A percentile compares a stretch with the other conserved stretches of the same genome.
Conservation (phyloP, 257 asterid genomes). For the Solanum clarkiae region DNA sequence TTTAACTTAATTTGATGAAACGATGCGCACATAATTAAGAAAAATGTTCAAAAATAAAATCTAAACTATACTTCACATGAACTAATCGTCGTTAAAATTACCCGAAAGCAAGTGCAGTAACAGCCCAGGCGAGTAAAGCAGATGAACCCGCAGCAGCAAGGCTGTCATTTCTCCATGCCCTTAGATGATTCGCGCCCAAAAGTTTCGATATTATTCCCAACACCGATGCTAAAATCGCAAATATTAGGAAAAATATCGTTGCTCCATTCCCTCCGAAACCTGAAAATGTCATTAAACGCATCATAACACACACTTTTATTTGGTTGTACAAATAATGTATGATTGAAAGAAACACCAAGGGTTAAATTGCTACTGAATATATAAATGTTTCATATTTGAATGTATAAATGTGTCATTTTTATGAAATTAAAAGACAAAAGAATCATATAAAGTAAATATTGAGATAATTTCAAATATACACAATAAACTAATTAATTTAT, state of each 20-base stretch:
- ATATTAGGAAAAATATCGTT: conserved; percentile 45
- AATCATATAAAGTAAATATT: background rate
- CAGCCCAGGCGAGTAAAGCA: conserved; percentile 70
- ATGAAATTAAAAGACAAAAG: too few relatives aligned
- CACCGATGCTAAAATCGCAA: conserved; percentile 55
- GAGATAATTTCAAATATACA: too few relatives aligned
- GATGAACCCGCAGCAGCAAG: conserved; percentile 77
- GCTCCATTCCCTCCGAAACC: conserved; percentile 90
- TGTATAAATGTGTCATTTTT: background rate
- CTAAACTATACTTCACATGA: too few relatives aligned
- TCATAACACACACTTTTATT: too few relatives aligned
- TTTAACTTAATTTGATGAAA: too few relatives aligned
- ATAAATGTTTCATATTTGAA: background rate
- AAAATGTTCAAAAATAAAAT: too few relatives aligned
- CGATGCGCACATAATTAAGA: too few relatives aligned
- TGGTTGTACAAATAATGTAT: too few relatives aligned
- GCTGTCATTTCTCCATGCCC: conserved; percentile 78
- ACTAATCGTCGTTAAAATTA: background rate
- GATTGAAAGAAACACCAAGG: background rate
- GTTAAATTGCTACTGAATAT: too few relatives aligned
- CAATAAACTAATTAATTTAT: too few relatives aligned
- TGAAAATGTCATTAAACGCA: background rate
- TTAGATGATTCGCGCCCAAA: conserved; percentile 58
- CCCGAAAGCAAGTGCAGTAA: conserved; percentile 62
- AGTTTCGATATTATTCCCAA: conserved; percentile 65